Conservation (phyloP, 2,329 filamentous ascomycete species). For the Fusarium sororula region DNA sequence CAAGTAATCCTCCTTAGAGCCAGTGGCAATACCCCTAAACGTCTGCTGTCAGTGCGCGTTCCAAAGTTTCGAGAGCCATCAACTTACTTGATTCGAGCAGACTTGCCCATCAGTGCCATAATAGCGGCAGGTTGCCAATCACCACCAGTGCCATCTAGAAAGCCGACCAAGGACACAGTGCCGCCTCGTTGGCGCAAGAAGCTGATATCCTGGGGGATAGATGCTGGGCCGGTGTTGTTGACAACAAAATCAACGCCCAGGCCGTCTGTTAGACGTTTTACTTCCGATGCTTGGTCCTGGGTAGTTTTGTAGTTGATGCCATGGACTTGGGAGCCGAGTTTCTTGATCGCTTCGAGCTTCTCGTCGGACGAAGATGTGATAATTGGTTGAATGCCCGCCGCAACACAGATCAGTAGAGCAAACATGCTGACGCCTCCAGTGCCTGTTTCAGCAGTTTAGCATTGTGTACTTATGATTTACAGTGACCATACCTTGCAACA, state of each 20-base stretch:
- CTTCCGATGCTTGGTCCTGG: neutral
- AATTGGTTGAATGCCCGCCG: neutral
- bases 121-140: neutral
- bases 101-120: neutral
- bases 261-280: fast-evolving
- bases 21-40: neutral
- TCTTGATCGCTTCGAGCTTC: neutral
- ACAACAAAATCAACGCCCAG: neutral
- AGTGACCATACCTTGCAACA: neutral
- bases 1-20: neutral
- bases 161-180: neutral
- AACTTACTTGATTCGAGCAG: neutral
- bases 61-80: fast-evolving
- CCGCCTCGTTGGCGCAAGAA: neutral
- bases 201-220: neutral
- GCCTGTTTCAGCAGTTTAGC: neutral
- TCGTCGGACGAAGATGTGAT: neutral
- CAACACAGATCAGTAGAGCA: neutral
- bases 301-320: neutral
- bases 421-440: neutral
- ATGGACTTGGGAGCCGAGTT: fast-evolving
- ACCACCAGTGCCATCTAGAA: neutral
- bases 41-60: neutral
- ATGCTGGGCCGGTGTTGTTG: neutral
- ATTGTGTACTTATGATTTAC: no score